Evolutionary conservation across 2,329 filamentous ascomycete species (phyloP).

Genomic region (Lomentospora prolificans): DNA sequence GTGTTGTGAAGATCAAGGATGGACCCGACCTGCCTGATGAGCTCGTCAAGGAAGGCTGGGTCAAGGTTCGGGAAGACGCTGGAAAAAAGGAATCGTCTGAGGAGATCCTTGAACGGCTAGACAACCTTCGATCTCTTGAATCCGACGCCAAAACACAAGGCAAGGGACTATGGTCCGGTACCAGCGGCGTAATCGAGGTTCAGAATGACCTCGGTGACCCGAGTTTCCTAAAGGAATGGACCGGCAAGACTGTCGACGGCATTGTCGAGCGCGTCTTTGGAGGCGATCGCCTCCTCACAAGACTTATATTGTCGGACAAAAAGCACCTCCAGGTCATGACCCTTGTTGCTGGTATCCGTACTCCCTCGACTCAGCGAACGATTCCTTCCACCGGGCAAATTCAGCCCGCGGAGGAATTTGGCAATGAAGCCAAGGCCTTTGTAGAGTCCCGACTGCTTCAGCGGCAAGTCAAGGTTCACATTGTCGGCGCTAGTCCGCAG

Average conservation of each 20-base stretch:
- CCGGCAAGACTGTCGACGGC: conserved; percentile 74
- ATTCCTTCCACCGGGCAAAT: conserved; percentile 69
- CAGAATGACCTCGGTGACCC: conserved; percentile 72
- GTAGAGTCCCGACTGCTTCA: conserved; percentile 81
- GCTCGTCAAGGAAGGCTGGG: conserved; percentile 79
- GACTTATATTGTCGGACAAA: conserved; percentile 68
- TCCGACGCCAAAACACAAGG: conserved; percentile 65
- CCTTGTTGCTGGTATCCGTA: conserved; percentile 78
- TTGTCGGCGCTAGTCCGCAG: conserved; percentile 82
- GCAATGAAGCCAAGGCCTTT: conserved; percentile 79
- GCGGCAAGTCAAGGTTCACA: conserved; percentile 69
- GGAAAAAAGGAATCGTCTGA: conserved; percentile 83
- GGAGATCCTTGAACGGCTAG: conserved; percentile 59
- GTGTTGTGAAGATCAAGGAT: conserved; percentile 65
- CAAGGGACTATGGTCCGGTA: conserved; percentile 71
- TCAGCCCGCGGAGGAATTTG: conserved; percentile 79
- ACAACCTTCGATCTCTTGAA: conserved; percentile 70
- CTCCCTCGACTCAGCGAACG: conserved; percentile 79
- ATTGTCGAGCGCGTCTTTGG: conserved; percentile 86
- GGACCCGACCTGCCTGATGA: conserved; percentile 72
- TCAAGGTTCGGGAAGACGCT: conserved; percentile 88
- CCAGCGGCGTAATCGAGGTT: conserved; percentile 59
- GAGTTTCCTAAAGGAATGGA: conserved; percentile 73
- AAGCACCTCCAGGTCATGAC: conserved; percentile 86
- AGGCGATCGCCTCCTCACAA: conserved; percentile 80